These are phyloP conservation scores for Dryas octopetala DNA, from an alignment of 306 rosid genomes.

Conservation along the genomic window DNA sequence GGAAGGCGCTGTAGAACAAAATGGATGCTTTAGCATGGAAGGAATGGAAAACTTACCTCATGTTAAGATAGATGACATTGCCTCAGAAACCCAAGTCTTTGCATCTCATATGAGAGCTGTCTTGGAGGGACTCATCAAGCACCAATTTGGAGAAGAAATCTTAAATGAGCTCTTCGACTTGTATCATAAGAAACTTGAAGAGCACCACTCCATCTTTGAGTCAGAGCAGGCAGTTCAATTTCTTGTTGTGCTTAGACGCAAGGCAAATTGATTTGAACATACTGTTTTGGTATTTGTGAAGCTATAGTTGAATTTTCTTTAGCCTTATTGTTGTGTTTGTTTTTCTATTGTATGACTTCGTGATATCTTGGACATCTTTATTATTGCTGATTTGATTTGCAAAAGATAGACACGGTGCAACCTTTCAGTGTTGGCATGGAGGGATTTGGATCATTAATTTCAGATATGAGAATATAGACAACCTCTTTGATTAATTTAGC, in stretches of 20 bases:
- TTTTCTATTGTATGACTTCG: background rate
- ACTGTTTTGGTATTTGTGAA: background rate
- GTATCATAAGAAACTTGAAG: background rate
- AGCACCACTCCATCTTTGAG: background rate
- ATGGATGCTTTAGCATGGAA: constrained; percentile 8
- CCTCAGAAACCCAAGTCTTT: background rate
- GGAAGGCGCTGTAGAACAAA: background rate
- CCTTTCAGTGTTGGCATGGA: no score
- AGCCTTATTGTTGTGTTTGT: background rate
- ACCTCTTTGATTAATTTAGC: no score
- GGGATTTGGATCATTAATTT: no score
- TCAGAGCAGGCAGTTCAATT: background rate
- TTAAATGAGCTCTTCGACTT: constrained; percentile 15
- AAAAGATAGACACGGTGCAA: background rate
- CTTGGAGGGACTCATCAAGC: background rate
- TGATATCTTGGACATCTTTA: background rate
- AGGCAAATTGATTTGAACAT: background rate
- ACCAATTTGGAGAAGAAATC: constrained; percentile 9
- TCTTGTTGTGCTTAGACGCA: constrained; percentile 20
- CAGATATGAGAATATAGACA: no score
- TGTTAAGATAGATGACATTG: background rate
- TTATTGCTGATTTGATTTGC: background rate
- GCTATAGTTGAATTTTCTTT: background rate
- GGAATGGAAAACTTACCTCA: background rate
- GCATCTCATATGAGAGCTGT: background rate